Evolutionary conservation across 2,329 filamentous ascomycete genomes (phyloP).

Genomic region (Tolypocladium amazonense): DNA sequence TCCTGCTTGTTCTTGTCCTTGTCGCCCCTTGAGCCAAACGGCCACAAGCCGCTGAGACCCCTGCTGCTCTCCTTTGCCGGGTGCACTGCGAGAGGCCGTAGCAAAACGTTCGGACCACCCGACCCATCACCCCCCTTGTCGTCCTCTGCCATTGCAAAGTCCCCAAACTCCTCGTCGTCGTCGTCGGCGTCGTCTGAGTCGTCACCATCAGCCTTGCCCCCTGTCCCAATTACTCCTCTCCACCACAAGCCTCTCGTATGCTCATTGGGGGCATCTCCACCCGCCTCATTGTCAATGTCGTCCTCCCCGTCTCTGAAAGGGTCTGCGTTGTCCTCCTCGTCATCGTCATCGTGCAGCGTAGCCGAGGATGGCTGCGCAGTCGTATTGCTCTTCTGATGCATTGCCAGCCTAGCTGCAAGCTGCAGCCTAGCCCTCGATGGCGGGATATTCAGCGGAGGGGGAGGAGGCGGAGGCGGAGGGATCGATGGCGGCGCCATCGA

Average conservation of each 20-base stretch:
- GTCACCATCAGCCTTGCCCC: constrained; percentile 31
- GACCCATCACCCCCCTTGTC: constrained; percentile 15
- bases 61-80: constrained; percentile 30
- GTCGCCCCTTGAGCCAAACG: constrained; percentile 35
- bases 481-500: constrained; percentile 48
- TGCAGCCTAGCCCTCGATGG: constrained; percentile 81
- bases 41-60: constrained; percentile 45
- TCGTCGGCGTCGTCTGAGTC: constrained; percentile 42
- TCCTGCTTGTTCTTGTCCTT: constrained; percentile 16
- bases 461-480: constrained; percentile 54
- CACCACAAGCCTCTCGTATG: constrained; percentile 35
- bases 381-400: constrained; percentile 56
- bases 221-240: constrained; percentile 27
- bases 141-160: constrained; percentile 55
- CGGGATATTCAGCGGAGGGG: constrained; percentile 71
- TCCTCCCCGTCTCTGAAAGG: constrained; percentile 46
- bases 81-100: constrained; percentile 45
- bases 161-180: constrained; percentile 56
- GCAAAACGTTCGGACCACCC: constrained; percentile 31
- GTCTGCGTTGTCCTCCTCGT: constrained; percentile 23
- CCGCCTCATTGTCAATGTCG: constrained; percentile 42
- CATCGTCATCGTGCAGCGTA: constrained; percentile 28
- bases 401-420: constrained; percentile 76
- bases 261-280: constrained; percentile 29
- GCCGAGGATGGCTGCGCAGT: constrained; percentile 35